A percentile compares a stretch with the other conserved stretches of the same genome.
phyloP scores from a whole-genome alignment of 1,284 basidiomycete species.

The Rhodotorula sp. region DNA sequence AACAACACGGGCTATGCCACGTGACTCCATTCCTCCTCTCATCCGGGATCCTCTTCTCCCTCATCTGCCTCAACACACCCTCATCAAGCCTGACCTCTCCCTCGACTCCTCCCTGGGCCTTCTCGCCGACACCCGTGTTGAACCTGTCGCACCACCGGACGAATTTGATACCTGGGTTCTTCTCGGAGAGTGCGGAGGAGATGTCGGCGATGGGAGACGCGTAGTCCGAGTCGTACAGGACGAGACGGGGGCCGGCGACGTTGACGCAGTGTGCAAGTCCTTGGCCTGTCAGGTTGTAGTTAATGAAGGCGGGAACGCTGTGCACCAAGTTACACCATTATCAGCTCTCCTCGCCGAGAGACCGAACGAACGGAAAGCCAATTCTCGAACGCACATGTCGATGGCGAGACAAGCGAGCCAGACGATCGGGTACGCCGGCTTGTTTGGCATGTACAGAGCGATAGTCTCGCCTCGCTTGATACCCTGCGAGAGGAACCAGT shows the following conservation, averaged over 20 bases:
- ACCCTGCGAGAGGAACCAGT: constrained; percentile 25
- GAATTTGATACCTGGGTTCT: constrained; percentile 36
- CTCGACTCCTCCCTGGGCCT: constrained; percentile 3
- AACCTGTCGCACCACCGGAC: constrained; percentile 46
- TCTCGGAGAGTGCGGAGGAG: constrained; percentile 34
- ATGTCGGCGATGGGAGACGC: constrained; percentile 41
- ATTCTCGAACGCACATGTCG: constrained; percentile 19
- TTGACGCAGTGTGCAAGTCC: constrained; percentile 47
- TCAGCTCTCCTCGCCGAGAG: background rate
- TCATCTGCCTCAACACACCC: background rate
- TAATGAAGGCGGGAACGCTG: constrained; percentile 48
- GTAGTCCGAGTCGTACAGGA: constrained; percentile 47
- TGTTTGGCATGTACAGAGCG: constrained; percentile 37
- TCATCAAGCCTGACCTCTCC: constrained; percentile 12
- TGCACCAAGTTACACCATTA: too few species aligned
- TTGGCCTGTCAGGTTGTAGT: constrained; percentile 46
- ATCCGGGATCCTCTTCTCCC: constrained; percentile 23
- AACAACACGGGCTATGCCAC: constrained; percentile 33
- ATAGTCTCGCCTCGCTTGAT: constrained; percentile 24
- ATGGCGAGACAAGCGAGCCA: constrained; percentile 38
- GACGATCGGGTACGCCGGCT: constrained; percentile 33
- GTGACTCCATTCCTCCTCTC: constrained; percentile 26
- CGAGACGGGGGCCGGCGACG: constrained; percentile 42
- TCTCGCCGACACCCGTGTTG: constrained; percentile 3
- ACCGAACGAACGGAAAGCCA: background rate